Base-by-base conservation (phyloP, 1,284 basidiomycete genomes). In the Apiotrichum sp. region DNA sequence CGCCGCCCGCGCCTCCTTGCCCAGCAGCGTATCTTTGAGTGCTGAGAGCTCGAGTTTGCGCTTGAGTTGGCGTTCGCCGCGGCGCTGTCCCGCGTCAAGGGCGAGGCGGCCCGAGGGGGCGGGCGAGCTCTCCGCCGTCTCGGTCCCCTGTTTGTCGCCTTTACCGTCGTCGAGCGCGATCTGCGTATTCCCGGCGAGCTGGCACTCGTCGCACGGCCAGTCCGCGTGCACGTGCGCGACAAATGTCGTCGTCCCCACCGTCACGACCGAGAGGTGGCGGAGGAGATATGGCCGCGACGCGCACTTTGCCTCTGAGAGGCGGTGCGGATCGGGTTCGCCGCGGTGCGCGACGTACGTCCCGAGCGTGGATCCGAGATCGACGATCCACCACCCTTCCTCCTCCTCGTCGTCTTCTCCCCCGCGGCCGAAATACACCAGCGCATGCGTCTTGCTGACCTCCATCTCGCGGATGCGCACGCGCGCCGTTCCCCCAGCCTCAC, bases 371-470 rank as follows among this genome's bases (percentile, higher is more conserved):
- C 74, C 74, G 2, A 72, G 64, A 62, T 76, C 74, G 11, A 73
- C 70, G 13, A 74, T 57, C 62, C 65, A 71, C 69, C 70, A 76
- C 6, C 63, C 65, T 14, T 41, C 49, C 11, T 57, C 60, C 13
- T 52, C 53, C 31, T 47, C 57, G 13, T 58, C 61, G 13, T 55
- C 55, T 14, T 40, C 47, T 31, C 55, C 46, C 50, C 47, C 42
- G 47, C 54, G 10, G 51, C 62, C 32, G 52, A 50, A 55, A 53
- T 51, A 77, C 3, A 77, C 53, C 10, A 71, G 57, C 13, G 72
- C 70, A 52, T 77, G 75, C 13, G 69, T 68, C 55, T 75, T 75
- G 62, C 72, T 74, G 8, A 73, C 73, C 48, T 69, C 66, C 74
- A 77, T 74, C 63, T 75, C 75, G 47, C 67, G 67, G 29, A 75